Base-by-base conservation (phyloP, 2,329 filamentous ascomycete species). In the Celoporthe dispersa region DNA sequence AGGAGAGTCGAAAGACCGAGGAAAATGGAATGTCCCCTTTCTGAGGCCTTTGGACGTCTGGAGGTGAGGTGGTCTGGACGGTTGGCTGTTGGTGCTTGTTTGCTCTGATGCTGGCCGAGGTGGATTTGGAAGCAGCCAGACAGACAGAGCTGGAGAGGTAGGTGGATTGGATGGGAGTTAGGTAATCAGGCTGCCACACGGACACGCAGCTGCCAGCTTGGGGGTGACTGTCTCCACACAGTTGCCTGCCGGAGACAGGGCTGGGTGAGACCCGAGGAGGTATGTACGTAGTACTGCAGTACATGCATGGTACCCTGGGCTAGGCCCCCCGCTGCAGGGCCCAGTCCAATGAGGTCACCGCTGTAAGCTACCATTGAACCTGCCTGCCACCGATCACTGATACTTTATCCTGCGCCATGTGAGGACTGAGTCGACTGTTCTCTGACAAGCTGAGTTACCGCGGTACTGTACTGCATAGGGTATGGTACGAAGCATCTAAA, bases 171-270 rank as follows among this genome's bases (percentile, higher is more conserved):
- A 31, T 28, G 14, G 37, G 66, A 28, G 64, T 72, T 72, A 72
- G 57, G 63, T 72, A 72, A 72, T 72, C 71, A 72, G 71, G 71
- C 71, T 70, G 48, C 71, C 69, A 69, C 51, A 31, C 35, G 60
- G 28, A 66, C 66, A 71, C 71, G 69, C 71, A 72, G 66, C 68
- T 63, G n/a, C n/a, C n/a, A n/a, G n/a, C n/a, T n/a, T 25, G 28
- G 16, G 25, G 53, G 9, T n/a, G 33, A 28, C 12, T 12, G 51
- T 25, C 37, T 44, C 7, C 2, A n/a, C 44, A 48, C 22, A 48
- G 16, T 22, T 28, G 64, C 48, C 64, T 57, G 64, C 48, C 64
- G 51, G 8, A 11, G 44, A 7, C 22, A 37, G 19, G 22, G 22
- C 59, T 31, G 14, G 31, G 22, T 37, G 39, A 1, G 55, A 16